These are phyloP conservation scores for Artomyces pyxidatus DNA, from an alignment of 768 basidiomycete species.

Conservation along the genomic window DNA sequence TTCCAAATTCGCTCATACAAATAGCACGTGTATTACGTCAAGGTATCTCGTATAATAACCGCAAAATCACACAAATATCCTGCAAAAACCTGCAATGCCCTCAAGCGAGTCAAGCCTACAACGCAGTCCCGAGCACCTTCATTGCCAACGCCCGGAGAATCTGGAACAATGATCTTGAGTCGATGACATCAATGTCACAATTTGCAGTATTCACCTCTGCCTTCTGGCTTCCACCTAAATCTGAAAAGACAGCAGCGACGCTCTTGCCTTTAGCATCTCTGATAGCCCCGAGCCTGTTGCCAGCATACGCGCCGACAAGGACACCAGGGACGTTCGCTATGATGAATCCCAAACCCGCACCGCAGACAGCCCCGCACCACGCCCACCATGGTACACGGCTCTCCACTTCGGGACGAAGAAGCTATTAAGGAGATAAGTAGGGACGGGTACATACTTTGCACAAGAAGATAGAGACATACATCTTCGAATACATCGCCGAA, in stretches of 20 bases:
- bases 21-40: neutral
- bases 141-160: conserved; percentile 74
- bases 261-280: conserved; percentile 93
- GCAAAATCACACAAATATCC: neutral
- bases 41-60: neutral
- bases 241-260: conserved; percentile 80
- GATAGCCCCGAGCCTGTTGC: conserved; percentile 85
- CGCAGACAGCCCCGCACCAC: conserved; percentile 62
- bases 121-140: conserved; percentile 71
- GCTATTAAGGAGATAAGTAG: conserved; percentile 28
- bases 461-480: conserved; percentile 31
- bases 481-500: conserved; percentile 93
- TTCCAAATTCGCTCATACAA: neutral
- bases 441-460: neutral
- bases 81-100: neutral
- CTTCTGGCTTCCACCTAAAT: conserved; percentile 70
- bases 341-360: conserved; percentile 43
- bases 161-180: conserved; percentile 30
- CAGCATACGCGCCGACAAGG: conserved; percentile 79
- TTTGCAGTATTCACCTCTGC: conserved; percentile 59
- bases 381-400: conserved; percentile 66
- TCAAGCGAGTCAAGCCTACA: no score
- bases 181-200: neutral
- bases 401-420: conserved; percentile 77
- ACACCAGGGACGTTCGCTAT: conserved; percentile 80